phyloP scores from a whole-genome alignment of 31 red algal species.

The Endocladia muricata region DNA sequence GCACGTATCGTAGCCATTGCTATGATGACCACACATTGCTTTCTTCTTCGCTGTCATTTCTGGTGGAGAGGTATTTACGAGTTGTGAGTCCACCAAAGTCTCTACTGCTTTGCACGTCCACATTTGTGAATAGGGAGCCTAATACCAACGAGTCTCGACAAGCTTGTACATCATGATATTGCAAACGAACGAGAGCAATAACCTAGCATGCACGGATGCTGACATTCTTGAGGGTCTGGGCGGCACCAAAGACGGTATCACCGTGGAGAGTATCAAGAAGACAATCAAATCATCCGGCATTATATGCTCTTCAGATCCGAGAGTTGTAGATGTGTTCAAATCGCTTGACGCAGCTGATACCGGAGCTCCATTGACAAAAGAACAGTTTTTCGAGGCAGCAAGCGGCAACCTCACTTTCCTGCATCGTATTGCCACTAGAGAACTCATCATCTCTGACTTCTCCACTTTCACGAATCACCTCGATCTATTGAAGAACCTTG shows the following conservation, averaged over 20 bases:
- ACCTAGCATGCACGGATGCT: no score
- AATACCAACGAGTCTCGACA: no score
- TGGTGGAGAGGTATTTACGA: no score
- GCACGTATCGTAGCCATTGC: no score
- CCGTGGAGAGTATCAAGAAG: neutral
- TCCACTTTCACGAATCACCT: conserved; percentile 14
- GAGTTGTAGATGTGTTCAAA: neutral
- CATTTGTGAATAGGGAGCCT: no score
- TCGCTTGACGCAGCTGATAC: neutral
- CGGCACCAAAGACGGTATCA: neutral
- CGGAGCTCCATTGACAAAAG: neutral
- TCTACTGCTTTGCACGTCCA: no score
- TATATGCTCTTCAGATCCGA: neutral
- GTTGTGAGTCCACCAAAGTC: no score
- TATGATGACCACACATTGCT: no score
- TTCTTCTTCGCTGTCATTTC: no score
- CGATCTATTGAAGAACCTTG: neutral
- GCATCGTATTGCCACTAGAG: conserved; percentile 24
- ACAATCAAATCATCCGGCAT: neutral
- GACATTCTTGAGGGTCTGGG: neutral
- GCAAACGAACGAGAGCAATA: no score
- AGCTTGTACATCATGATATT: no score
- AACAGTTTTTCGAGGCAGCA: conserved; percentile 1
- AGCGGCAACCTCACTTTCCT: conserved; percentile 14
- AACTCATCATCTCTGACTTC: conserved; percentile 35